A percentile compares a stretch with the other conserved stretches of the same genome.
phyloP scores from a whole-genome alignment of 2,329 filamentous ascomycete species.

The Botrytis pseudocinerea region DNA sequence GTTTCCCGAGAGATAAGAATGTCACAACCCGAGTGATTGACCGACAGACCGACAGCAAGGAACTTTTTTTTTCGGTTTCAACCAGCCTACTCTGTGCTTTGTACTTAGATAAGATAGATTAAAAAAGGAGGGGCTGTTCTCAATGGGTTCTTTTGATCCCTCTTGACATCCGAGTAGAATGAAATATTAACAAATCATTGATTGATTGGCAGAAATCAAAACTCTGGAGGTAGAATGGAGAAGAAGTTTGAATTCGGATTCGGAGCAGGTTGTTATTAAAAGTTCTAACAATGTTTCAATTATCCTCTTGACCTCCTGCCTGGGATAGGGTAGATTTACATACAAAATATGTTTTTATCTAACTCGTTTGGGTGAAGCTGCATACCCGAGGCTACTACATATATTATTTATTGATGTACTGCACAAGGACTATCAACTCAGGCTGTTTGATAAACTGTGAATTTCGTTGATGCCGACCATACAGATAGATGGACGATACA shows the following conservation, averaged over 20 bases:
- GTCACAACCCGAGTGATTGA: background rate
- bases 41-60: background rate
- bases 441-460: background rate
- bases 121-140: background rate
- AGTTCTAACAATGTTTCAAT: background rate
- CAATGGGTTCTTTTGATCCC: background rate
- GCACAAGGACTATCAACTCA: background rate
- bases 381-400: slow-evolving; percentile 9
- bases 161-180: background rate
- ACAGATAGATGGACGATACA: background rate
- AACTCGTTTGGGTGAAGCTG: slow-evolving; percentile 2
- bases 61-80: background rate
- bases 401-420: background rate
- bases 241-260: background rate
- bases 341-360: background rate
- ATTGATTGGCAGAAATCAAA: slow-evolving; percentile 7
- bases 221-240: background rate
- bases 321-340: background rate
- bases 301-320: slow-evolving; percentile 6
- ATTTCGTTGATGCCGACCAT: background rate
- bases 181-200: background rate
- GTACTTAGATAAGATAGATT: background rate
- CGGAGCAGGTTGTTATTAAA: background rate
- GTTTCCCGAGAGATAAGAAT: slow-evolving; percentile 15
- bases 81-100: background rate